Percentiles rank a stretch among this genome's conserved stretches.
Conservation (phyloP, 106 monocot genomes). For the Amphibolis antarctica region DNA sequence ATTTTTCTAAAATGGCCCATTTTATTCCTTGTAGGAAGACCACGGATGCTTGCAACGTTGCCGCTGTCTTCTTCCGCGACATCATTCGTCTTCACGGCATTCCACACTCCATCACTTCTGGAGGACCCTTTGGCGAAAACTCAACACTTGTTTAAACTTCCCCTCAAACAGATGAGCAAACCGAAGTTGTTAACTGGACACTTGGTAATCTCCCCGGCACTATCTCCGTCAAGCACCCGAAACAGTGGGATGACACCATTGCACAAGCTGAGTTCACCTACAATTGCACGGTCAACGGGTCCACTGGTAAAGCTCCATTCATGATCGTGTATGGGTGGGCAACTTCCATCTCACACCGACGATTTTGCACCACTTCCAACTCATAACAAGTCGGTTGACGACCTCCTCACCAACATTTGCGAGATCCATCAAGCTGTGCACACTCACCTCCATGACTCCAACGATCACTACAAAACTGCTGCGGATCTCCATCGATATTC, state of each 20-base stretch:
- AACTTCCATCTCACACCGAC: too few species aligned
- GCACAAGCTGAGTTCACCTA: not conserved
- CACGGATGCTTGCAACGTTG: not conserved
- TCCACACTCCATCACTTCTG: not conserved
- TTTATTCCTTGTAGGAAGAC: not conserved
- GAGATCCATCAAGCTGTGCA: too few species aligned
- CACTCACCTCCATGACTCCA: too few species aligned
- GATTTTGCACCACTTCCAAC: too few species aligned
- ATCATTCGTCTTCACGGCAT: not conserved
- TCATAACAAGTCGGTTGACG: too few species aligned
- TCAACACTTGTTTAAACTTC: not conserved
- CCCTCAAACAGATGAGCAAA: not conserved
- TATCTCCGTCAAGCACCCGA: not conserved
- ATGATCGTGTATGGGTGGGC: not conserved
- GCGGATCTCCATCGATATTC: too few species aligned
- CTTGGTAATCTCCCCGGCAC: not conserved
- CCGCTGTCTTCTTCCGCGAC: not conserved
- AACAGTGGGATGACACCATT: not conserved
- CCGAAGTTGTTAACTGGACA: not conserved
- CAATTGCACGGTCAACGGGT: not conserved
- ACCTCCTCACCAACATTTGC: too few species aligned
- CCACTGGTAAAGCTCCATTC: not conserved
- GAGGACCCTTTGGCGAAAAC: not conserved
- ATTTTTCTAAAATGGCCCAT: not conserved
- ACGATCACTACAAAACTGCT: too few species aligned